These are phyloP conservation scores for Trichoderma sp. DNA, from an alignment of 2,329 filamentous ascomycete genomes.

Conservation along the genomic window DNA sequence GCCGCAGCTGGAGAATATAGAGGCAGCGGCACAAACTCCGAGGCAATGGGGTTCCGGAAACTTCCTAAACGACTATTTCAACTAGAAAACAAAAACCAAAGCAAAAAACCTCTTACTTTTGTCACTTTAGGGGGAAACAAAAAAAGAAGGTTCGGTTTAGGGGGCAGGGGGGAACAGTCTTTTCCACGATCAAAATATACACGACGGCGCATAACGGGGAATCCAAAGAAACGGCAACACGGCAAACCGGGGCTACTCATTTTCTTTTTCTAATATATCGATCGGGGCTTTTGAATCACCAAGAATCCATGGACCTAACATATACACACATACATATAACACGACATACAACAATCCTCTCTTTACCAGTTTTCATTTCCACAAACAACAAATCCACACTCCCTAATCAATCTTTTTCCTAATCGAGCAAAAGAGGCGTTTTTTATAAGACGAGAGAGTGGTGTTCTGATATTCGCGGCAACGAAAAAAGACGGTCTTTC, in stretches of 20 bases:
- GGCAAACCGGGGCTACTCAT: not conserved
- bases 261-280: not conserved
- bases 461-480: not conserved
- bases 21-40: not conserved
- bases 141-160: not conserved
- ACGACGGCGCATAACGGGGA: not conserved
- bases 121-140: not conserved
- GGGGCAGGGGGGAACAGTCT: not conserved
- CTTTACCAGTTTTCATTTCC: not conserved
- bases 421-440: not conserved
- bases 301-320: not conserved
- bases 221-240: not conserved
- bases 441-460: not conserved
- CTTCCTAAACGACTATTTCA: conserved; percentile 1
- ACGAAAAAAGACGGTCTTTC: not conserved
- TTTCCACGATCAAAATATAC: not conserved
- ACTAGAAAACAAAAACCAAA: not conserved
- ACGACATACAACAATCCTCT: not conserved
- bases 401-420: not conserved
- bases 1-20: not conserved
- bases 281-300: not conserved
- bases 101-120: not conserved
- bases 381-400: not conserved
- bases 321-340: not conserved
- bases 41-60: not conserved